phyloP scores from a whole-genome alignment of 495 filamentous ascomycete species.

The Hapsidospora chrysogenum region DNA sequence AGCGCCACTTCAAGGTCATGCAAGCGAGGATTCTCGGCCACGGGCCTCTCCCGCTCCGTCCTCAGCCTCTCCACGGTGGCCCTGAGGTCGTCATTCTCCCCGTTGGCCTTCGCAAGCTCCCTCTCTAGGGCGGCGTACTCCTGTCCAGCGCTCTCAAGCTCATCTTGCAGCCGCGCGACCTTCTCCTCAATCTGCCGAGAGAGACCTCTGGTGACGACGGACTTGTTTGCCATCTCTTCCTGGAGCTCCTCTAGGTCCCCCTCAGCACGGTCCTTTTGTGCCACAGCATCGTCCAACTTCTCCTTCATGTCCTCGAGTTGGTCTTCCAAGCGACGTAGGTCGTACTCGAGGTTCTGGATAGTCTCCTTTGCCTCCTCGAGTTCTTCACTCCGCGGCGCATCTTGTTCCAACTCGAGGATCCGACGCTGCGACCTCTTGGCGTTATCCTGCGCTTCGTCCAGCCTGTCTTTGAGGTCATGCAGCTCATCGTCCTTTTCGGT shows the following conservation, averaged over 20 bases:
- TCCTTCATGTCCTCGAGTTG: conserved; percentile 40
- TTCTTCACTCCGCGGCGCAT: conserved; percentile 33
- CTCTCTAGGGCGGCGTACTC: conserved; percentile 34
- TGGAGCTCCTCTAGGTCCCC: conserved; percentile 48
- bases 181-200: conserved; percentile 62
- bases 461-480: conserved; percentile 25
- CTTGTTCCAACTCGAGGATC: conserved; percentile 44
- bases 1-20: background rate
- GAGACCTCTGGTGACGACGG: conserved; percentile 57
- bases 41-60: conserved; percentile 20
- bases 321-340: conserved; percentile 24
- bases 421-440: conserved; percentile 39
- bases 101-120: conserved; percentile 16
- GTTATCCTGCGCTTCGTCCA: conserved; percentile 32
- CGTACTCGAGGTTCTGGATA: conserved; percentile 27
- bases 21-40: conserved; percentile 11
- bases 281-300: conserved; percentile 43
- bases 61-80: conserved; percentile 20
- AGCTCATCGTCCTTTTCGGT: conserved; percentile 24
- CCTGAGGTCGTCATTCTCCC: conserved; percentile 30
- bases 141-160: conserved; percentile 42
- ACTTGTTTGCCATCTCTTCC: conserved; percentile 66
- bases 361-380: conserved; percentile 38
- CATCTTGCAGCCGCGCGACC: conserved; percentile 42
- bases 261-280: conserved; percentile 40